A percentile compares a stretch with the other conserved stretches of the same genome.
Conservation (phyloP, 2,329 filamentous ascomycete species). For the Endoconidiophora laricicola region DNA sequence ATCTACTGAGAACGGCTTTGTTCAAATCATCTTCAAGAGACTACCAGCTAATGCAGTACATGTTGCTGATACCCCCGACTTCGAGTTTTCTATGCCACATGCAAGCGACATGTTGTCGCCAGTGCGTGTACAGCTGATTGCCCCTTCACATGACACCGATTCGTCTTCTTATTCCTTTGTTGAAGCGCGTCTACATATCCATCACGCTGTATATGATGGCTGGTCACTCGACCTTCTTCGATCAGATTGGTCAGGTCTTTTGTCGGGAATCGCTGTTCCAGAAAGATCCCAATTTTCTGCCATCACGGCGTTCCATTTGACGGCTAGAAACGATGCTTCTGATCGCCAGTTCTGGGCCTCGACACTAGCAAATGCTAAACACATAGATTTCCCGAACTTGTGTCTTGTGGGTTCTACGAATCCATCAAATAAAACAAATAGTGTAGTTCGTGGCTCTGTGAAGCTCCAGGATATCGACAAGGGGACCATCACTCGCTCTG, state of each 20-base stretch:
- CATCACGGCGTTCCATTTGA: constrained; percentile 34
- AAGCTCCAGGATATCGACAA: not conserved
- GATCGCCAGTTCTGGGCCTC: constrained; percentile 5
- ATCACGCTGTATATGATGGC: constrained; percentile 83
- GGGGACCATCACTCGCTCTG: not conserved
- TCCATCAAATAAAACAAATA: too few species aligned
- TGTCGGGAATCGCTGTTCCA: constrained; percentile 20
- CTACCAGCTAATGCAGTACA: not conserved
- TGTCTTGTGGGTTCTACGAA: too few species aligned
- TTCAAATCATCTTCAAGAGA: constrained; percentile 45
- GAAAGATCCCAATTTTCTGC: constrained; percentile 41
- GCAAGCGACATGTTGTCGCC: not conserved
- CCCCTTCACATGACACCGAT: not conserved
- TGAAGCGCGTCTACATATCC: constrained; percentile 39
- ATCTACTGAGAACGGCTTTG: constrained; percentile 34
- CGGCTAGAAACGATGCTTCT: not conserved
- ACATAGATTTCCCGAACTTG: too few species aligned
- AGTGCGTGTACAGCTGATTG: not conserved
- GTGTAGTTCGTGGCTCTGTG: too few species aligned
- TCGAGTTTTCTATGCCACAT: not conserved
- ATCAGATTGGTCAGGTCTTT: constrained; percentile 42
- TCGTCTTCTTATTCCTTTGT: too few species aligned
- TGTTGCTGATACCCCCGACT: not conserved
- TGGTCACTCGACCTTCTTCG: constrained; percentile 72
- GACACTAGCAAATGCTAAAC: too few species aligned